Percentiles rank a stretch among this genome's conserved stretches.
phyloP scores from a whole-genome alignment of 768 basidiomycete genomes.

The Leucosporidium yakuticum region DNA sequence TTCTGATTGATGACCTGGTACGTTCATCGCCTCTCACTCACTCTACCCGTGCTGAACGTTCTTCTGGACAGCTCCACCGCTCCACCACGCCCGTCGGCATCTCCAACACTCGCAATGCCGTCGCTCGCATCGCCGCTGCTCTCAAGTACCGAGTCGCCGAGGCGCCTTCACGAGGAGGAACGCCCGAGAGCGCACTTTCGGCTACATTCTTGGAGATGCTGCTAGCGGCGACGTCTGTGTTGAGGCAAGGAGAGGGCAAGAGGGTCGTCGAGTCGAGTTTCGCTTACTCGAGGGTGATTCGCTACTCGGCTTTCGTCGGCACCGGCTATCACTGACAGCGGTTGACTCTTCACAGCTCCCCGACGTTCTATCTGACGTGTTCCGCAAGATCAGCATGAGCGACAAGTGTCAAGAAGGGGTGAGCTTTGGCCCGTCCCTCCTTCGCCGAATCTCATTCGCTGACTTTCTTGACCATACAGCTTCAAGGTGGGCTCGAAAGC shows the following conservation, averaged over 20 bases:
- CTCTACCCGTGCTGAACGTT: background rate
- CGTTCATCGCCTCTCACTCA: background rate
- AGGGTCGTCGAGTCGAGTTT: background rate
- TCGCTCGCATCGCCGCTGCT: background rate
- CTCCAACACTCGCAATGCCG: background rate
- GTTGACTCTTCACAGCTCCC: background rate
- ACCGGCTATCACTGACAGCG: background rate
- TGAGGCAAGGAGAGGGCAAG: background rate
- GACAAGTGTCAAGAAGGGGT: background rate
- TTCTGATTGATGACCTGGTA: conserved; percentile 3
- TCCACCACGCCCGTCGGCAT: background rate
- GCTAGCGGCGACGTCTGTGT: background rate
- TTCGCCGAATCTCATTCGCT: background rate
- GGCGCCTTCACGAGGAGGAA: background rate
- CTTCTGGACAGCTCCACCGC: background rate
- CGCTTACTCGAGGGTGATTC: conserved; percentile 6
- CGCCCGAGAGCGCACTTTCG: background rate
- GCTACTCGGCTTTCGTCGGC: no score
- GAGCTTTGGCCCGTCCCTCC: background rate
- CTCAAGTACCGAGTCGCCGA: conserved; percentile 4
- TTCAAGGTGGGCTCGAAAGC: background rate
- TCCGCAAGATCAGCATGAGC: background rate
- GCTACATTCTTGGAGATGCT: conserved; percentile 2
- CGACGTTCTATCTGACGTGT: background rate
- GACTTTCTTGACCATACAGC: background rate